Conservation (phyloP, 768 basidiomycete species). For the Clavulina sp. region DNA sequence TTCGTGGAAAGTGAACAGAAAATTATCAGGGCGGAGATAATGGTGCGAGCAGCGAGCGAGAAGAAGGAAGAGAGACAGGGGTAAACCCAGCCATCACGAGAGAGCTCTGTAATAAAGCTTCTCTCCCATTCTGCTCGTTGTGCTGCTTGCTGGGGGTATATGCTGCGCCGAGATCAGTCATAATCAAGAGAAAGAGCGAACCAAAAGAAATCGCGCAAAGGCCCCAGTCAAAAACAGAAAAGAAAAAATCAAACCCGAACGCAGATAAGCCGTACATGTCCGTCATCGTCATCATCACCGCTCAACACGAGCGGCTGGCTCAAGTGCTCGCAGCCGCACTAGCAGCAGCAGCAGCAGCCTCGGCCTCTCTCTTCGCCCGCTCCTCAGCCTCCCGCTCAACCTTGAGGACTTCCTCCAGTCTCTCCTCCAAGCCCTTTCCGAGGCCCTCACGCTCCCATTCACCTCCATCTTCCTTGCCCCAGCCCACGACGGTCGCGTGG, state of each 20-base stretch:
- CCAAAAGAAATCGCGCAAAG: neutral
- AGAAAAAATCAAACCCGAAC: neutral
- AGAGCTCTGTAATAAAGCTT: too few species aligned
- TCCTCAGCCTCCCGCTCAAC: neutral
- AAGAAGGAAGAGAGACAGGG: too few species aligned
- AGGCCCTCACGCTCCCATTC: constrained; percentile 4
- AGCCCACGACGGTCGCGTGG: neutral
- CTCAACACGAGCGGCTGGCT: neutral
- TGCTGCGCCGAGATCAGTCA: too few species aligned
- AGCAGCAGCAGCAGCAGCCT: too few species aligned
- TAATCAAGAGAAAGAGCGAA: too few species aligned
- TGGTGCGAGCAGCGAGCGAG: too few species aligned
- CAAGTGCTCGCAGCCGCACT: neutral
- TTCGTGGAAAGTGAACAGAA: too few species aligned
- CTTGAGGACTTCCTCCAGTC: constrained; percentile 1
- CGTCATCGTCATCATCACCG: neutral
- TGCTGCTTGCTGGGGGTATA: too few species aligned
- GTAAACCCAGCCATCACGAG: too few species aligned
- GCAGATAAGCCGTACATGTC: neutral
- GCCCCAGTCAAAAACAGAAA: neutral
- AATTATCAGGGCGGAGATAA: too few species aligned
- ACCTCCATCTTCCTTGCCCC: constrained; percentile 4
- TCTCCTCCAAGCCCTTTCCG: constrained; percentile 3
- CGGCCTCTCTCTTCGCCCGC: neutral
- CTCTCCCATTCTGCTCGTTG: too few species aligned